Evolutionary conservation across 371 early-diverging fungal genomes (phyloP).

Genomic region (Circinella minor): DNA sequence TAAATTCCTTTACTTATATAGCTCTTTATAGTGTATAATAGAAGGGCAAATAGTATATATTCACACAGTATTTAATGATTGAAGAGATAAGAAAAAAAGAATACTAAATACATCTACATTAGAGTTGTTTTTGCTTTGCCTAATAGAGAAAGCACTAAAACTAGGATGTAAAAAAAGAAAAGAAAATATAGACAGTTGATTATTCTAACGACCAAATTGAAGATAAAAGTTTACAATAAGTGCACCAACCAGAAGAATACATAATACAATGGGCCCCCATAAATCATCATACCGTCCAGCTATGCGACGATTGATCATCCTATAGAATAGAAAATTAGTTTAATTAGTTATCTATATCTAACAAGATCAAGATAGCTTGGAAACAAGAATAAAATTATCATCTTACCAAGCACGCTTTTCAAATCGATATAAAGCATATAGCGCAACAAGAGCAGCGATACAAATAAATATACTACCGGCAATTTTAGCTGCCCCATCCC

Average conservation of each 20-base stretch:
- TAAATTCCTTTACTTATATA: too few relatives aligned
- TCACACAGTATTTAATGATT: too few relatives aligned
- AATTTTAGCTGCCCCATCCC: constrained; percentile 66
- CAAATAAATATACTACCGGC: constrained; percentile 80
- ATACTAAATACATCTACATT: too few relatives aligned
- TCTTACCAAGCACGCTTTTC: constrained; percentile 80
- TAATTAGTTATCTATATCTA: too few relatives aligned
- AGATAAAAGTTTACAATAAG: constrained; percentile 40
- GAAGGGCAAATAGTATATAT: too few relatives aligned
- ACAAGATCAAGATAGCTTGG: not conserved
- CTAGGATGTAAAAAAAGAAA: too few relatives aligned
- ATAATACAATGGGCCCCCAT: constrained; percentile 85
- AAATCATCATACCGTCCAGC: constrained; percentile 69
- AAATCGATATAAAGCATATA: constrained; percentile 81
- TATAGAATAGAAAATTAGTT: constrained; percentile 24
- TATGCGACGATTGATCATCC: constrained; percentile 67
- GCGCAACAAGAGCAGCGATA: constrained; percentile 65
- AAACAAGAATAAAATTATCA: not conserved
- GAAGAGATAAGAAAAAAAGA: too few relatives aligned
- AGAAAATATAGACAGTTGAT: too few relatives aligned
- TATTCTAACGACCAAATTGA: not conserved
- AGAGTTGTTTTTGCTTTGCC: too few relatives aligned
- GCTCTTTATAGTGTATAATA: too few relatives aligned
- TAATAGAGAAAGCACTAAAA: too few relatives aligned
- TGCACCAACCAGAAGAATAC: constrained; percentile 77